Conservation (phyloP, 75 land plant genomes). For the Pinus tabuliformis region DNA sequence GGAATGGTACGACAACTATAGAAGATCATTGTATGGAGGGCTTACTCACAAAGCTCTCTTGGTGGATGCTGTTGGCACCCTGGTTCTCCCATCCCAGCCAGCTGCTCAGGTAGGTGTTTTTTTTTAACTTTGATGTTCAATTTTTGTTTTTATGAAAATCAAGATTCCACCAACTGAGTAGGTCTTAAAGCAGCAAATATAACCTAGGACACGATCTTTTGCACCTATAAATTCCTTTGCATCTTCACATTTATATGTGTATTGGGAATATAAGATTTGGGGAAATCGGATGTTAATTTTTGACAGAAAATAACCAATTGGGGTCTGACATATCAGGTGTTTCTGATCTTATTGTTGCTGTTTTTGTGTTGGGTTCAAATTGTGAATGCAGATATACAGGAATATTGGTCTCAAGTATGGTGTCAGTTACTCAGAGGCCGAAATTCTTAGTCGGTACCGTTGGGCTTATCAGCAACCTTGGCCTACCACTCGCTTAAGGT, state of each 20-base stretch:
- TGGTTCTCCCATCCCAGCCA: conserved; percentile 80
- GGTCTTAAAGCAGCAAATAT: too few species aligned
- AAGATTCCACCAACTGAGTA: too few species aligned
- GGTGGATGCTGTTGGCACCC: conserved; percentile 90
- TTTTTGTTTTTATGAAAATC: too few species aligned
- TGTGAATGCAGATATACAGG: conserved; percentile 57
- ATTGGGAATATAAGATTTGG: too few species aligned
- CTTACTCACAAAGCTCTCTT: conserved; percentile 76
- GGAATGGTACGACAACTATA: conserved; percentile 51
- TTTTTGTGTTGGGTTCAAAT: too few species aligned
- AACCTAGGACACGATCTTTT: too few species aligned
- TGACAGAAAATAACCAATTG: too few species aligned
- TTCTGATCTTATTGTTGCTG: too few species aligned
- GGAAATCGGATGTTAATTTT: too few species aligned
- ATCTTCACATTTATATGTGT: too few species aligned
- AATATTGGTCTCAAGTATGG: conserved; percentile 84
- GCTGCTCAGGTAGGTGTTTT: conserved; percentile 66
- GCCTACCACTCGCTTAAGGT: conserved; percentile 74
- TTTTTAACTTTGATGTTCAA: neutral
- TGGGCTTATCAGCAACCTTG: conserved; percentile 91
- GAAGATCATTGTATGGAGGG: conserved; percentile 61
- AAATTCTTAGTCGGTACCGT: conserved; percentile 70
- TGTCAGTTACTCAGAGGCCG: conserved; percentile 67
- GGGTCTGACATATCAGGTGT: too few species aligned
- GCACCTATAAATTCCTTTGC: too few species aligned